These are phyloP conservation scores for Encephalitozoon cuniculi DNA, from an alignment of 371 early-diverging fungal species.

Conservation along the genomic window DNA sequence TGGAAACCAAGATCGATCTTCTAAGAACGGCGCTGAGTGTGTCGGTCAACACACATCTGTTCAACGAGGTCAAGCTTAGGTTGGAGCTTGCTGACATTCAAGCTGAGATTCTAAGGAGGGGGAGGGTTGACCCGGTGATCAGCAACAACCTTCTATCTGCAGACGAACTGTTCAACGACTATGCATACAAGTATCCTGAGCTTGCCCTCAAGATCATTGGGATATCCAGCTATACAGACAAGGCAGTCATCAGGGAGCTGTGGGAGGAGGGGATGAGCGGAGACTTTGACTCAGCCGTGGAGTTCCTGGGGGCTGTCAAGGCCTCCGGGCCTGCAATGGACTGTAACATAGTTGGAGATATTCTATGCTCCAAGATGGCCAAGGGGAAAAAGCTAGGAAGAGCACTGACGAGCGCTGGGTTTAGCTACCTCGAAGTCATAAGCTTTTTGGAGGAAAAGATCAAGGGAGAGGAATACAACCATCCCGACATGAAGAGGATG, in stretches of 20 bases:
- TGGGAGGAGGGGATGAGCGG: conserved; percentile 1
- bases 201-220: conserved; percentile 43
- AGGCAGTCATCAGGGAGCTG: conserved; percentile 30
- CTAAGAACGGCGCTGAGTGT: conserved; percentile 29
- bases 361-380: conserved; percentile 17
- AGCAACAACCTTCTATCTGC: conserved; percentile 33
- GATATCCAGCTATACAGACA: conserved; percentile 18
- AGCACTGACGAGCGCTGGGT: not conserved
- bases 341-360: conserved; percentile 17
- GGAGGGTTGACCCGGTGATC: not conserved
- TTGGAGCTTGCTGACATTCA: conserved; percentile 40
- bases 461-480: not conserved
- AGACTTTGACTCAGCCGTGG: conserved; percentile 1
- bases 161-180: conserved; percentile 53
- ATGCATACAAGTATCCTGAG: conserved; percentile 42
- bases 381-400: not conserved
- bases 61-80: conserved; percentile 14
- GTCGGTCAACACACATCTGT: conserved; percentile 3
- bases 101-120: conserved; percentile 29
- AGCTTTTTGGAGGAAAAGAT: conserved; percentile 29
- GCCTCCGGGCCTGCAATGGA: conserved; percentile 6
- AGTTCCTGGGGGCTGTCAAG: conserved; percentile 8
- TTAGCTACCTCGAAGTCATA: conserved; percentile 8
- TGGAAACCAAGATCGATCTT: conserved; percentile 43
- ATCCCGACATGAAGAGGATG: conserved; percentile 16